Percentiles rank a stretch among this genome's conserved stretches.
Evolutionary conservation across 495 filamentous ascomycete genomes (phyloP).

Genomic region (Hypoxylon lienhwacheense): DNA sequence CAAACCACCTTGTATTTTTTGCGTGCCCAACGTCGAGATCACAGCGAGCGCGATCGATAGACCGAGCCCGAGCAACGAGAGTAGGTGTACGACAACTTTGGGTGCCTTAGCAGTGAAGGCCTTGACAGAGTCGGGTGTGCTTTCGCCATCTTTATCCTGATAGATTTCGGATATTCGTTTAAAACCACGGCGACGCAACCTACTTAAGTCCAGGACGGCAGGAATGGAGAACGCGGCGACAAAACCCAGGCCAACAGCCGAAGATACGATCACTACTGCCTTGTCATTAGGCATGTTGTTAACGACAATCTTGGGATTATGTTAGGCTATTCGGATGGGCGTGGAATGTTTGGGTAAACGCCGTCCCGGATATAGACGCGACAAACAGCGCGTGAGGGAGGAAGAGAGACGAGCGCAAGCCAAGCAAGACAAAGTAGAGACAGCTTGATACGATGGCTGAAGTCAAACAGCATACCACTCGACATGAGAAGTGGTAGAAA

Average conservation of each 20-base stretch:
- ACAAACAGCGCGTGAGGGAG: conserved; percentile 4
- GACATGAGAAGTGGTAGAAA: conserved; percentile 6
- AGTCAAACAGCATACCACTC: conserved; percentile 6
- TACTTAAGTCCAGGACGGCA: conserved; percentile 35
- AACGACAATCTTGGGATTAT: too few species aligned
- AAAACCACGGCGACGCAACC: conserved; percentile 37
- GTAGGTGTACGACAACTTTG: conserved; percentile 49
- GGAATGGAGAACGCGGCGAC: conserved; percentile 45
- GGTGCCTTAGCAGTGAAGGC: conserved; percentile 55
- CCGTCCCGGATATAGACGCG: conserved; percentile 6
- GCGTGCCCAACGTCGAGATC: conserved; percentile 39
- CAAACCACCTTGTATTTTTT: conserved; percentile 22
- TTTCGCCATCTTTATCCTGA: conserved; percentile 64
- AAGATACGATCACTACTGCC: conserved; percentile 33
- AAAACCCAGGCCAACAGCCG: conserved; percentile 41
- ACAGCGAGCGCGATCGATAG: conserved; percentile 50
- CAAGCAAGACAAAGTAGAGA: not conserved
- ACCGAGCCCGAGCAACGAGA: conserved; percentile 48
- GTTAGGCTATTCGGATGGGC: conserved; percentile 12
- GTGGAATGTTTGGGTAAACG: conserved; percentile 16
- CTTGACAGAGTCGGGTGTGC: conserved; percentile 57
- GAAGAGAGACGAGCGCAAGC: not conserved
- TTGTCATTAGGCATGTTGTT: conserved; percentile 38
- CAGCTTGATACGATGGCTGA: not conserved
- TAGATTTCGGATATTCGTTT: conserved; percentile 48